Percentiles rank a stretch among this genome's conserved stretches.
These are phyloP conservation scores for Fagus sylvatica DNA, from an alignment of 306 rosid species.

Conservation along the genomic window DNA sequence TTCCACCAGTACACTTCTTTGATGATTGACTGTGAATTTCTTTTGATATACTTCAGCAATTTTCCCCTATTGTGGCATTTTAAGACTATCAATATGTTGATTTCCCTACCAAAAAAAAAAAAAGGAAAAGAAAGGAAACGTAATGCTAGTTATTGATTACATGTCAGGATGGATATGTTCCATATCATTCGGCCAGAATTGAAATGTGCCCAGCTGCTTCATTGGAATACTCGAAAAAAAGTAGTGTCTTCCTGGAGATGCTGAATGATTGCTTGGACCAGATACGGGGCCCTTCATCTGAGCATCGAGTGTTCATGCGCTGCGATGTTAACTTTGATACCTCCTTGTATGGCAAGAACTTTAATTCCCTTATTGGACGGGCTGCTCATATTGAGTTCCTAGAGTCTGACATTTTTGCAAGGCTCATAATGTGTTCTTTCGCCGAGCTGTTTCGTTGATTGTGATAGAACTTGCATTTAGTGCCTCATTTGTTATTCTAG, in stretches of 20 bases:
- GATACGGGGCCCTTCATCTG: conserved; percentile 56
- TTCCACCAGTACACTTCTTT: no score
- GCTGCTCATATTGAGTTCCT: conserved; percentile 93
- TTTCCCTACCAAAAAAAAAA: no score
- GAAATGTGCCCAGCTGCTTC: conserved; percentile 88
- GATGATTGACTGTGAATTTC: no score
- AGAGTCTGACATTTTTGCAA: conserved; percentile 78
- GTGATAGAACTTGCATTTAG: conserved; percentile 2
- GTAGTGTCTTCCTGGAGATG: conserved; percentile 74
- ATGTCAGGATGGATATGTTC: conserved; percentile 90
- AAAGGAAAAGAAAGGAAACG: no score
- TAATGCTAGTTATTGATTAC: conserved; percentile 21
- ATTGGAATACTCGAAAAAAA: conserved; percentile 63
- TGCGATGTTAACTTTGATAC: conserved; percentile 89
- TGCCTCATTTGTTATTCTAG: no score
- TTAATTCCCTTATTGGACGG: conserved; percentile 77
- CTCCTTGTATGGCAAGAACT: conserved; percentile 78
- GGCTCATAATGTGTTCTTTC: conserved; percentile 92
- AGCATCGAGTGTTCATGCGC: conserved; percentile 75
- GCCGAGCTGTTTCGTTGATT: conserved; percentile 62
- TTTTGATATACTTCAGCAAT: no score
- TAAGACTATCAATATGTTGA: no score
- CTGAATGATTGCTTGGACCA: conserved; percentile 83
- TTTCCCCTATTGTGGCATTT: no score
- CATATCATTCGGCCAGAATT: conserved; percentile 94